Percentiles rank a stretch among this genome's conserved stretches.
Conservation (phyloP, 495 filamentous ascomycete genomes). For the Hyaloscypha finlandica region DNA sequence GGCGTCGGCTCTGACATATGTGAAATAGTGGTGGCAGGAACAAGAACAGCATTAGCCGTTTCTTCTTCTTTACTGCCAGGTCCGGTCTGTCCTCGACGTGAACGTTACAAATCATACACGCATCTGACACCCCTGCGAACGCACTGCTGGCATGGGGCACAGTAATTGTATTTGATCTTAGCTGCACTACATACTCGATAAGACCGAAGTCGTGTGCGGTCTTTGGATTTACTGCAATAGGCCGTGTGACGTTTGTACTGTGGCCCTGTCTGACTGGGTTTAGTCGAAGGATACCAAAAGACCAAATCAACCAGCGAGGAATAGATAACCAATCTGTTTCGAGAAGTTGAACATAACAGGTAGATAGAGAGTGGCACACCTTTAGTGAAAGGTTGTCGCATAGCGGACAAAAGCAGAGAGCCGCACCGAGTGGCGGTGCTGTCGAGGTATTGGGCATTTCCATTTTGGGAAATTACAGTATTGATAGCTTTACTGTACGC, state of each 20-base stretch:
- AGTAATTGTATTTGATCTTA: slow-evolving; percentile 29
- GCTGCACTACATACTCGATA: slow-evolving; percentile 26
- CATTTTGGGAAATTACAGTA: neutral
- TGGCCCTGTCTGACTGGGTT: neutral
- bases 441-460: neutral
- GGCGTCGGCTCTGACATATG: neutral
- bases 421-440: neutral
- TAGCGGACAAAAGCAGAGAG: neutral
- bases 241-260: neutral
- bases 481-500: no score
- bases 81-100: neutral
- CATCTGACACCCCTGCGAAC: slow-evolving; percentile 19
- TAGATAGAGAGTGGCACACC: neutral
- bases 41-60: neutral
- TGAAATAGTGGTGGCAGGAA: neutral
- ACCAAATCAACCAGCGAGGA: no score
- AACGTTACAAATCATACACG: slow-evolving; percentile 11
- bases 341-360: neutral
- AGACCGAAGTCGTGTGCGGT: slow-evolving; percentile 21
- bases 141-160: slow-evolving; percentile 21
- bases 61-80: neutral
- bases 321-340: no score
- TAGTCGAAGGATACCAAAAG: neutral
- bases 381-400: slow-evolving; percentile 4
- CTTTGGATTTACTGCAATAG: slow-evolving; percentile 3